Conservation (phyloP, 2,329 filamentous ascomycete genomes). For the Alternaria hordeiaustralica region DNA sequence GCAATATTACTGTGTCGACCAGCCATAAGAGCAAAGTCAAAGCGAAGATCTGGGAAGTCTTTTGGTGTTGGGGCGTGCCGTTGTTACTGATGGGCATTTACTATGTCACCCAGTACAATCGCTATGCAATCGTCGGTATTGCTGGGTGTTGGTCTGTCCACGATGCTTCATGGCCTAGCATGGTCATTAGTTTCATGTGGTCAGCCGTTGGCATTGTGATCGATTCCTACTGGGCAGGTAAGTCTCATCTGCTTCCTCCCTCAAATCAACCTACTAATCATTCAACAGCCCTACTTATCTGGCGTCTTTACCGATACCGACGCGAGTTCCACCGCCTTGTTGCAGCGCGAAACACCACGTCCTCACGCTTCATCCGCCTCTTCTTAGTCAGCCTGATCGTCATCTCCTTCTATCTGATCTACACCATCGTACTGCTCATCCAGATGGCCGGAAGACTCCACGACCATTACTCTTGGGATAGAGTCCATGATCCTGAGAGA, state of each 20-base stretch:
- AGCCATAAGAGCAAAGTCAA: constrained; percentile 57
- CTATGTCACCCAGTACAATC: constrained; percentile 64
- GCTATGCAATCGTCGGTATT: constrained; percentile 66
- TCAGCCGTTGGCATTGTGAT: constrained; percentile 61
- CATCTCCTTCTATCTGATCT: constrained; percentile 60
- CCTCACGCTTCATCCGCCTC: constrained; percentile 67
- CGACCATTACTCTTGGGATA: constrained; percentile 59
- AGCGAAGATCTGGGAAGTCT: constrained; percentile 58
- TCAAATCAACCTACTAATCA: constrained; percentile 8
- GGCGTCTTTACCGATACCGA: constrained; percentile 67
- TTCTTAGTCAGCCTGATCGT: constrained; percentile 63
- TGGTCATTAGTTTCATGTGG: constrained; percentile 64
- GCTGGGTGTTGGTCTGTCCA: constrained; percentile 64
- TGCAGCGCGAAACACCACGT: constrained; percentile 59
- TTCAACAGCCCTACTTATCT: constrained; percentile 61
- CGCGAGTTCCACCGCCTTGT: constrained; percentile 64
- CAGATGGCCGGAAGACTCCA: constrained; percentile 30
- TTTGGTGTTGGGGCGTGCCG: constrained; percentile 64
- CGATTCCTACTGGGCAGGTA: constrained; percentile 65
- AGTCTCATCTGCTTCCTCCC: constrained; percentile 28
- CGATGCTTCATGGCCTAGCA: constrained; percentile 64
- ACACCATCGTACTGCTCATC: constrained; percentile 56
- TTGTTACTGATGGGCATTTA: constrained; percentile 62
- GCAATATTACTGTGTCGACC: constrained; percentile 60
- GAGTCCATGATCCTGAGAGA: constrained; percentile 55